Percentiles rank a stretch among this genome's conserved stretches.
Conservation (phyloP, 176 grass and related monocot genomes). For the Areca catechu region DNA sequence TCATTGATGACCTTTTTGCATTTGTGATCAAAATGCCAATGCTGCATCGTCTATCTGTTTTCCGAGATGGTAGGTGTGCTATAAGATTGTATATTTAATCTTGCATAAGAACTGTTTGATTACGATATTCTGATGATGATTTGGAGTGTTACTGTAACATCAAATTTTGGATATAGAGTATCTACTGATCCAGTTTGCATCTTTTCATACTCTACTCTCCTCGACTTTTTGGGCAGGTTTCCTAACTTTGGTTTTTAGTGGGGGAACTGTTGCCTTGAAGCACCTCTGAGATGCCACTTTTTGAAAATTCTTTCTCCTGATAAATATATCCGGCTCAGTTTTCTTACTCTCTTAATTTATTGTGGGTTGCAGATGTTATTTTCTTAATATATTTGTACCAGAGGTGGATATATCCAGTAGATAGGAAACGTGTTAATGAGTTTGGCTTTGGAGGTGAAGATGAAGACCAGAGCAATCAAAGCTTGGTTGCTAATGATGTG, state of each 20-base stretch:
- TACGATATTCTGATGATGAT: not conserved
- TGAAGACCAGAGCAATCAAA: slow-evolving; percentile 28
- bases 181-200: too few relatives aligned
- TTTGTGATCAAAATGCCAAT: slow-evolving; percentile 99
- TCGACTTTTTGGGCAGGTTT: too few relatives aligned
- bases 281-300: too few relatives aligned
- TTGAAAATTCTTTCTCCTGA: not conserved
- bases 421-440: slow-evolving; percentile 89
- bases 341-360: not conserved
- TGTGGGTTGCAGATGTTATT: slow-evolving; percentile 60
- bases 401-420: slow-evolving; percentile 91
- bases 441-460: slow-evolving; percentile 91
- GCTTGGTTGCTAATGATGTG: slow-evolving; percentile 36
- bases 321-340: not conserved
- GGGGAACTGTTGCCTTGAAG: too few relatives aligned
- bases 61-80: slow-evolving; percentile 77
- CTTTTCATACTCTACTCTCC: too few relatives aligned
- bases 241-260: too few relatives aligned
- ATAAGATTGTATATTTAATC: not conserved
- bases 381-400: slow-evolving; percentile 99
- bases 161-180: too few relatives aligned
- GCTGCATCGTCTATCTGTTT: slow-evolving; percentile 93
- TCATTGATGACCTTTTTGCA: slow-evolving; percentile 94
- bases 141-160: too few relatives aligned
- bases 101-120: not conserved